Base-by-base conservation (phyloP, 2,329 filamentous ascomycete genomes). In the Alternaria ethzedia region DNA sequence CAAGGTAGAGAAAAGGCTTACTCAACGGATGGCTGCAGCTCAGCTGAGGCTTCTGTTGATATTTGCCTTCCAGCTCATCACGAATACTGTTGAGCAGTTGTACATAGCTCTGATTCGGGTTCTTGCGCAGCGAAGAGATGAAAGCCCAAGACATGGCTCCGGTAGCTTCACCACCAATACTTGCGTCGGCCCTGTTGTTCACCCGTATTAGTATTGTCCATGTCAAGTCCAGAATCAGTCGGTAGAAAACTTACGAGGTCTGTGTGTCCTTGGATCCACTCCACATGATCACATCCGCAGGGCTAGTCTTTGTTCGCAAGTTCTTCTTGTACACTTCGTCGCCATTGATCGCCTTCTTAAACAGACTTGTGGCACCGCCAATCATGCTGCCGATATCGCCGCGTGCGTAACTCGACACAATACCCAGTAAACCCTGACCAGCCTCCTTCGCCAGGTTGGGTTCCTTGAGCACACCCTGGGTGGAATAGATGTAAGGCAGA, bases 91-190 rank as follows among this genome's bases (percentile, higher is more conserved):
- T 98, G 70, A 99, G 87, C 61, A 99, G 85, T 84, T 97, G 90
- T 54, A 98, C 92, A 77, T 99, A 99, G 82, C 91, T 97, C 84
- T 98, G 96, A 78, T 97, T 91, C 1, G 93, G 93, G 77, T 97
- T 97, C 84, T 94, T 93, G 85, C 92, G 94, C 75, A 98, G 86
- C 20, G 94, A 91, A 2, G 87, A 89, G 80, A 99, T 96, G 80
- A 99, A 99, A 3, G 96, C 96, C 89, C 92, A 97, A 4, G 94
- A 97, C 96, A 99, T 98, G 80, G 96, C 96, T 59, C 96, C 96
- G 0, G 96, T 99, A 32, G 96, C 95, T 82, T 97, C 87, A 60
- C 93, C 89, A 46, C 87, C 88, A 70, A 98, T 97, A 26, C 89
- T 92, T 12, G 96, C 94, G 80, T 99, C 96, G 82, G 93, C 92